phyloP scores from a whole-genome alignment of 148 eudicot species.

The Linanthus parryae region DNA sequence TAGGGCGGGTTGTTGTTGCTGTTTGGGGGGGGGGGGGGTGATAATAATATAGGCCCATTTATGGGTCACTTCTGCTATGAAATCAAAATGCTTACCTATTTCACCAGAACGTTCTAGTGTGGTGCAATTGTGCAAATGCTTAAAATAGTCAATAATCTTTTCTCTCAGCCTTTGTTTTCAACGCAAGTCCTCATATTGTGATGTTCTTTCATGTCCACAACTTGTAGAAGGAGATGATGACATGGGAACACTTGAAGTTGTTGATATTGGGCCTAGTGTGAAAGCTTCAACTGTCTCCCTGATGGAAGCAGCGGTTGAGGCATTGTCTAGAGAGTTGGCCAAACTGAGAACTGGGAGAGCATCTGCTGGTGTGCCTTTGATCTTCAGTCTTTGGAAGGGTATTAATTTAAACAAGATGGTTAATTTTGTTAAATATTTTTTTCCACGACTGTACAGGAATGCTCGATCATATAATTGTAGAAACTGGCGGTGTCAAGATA shows the following conservation, averaged over 20 bases:
- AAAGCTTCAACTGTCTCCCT: conserved; percentile 57
- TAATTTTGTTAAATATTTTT: conserved; percentile 2
- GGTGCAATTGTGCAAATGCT: too few relatives aligned
- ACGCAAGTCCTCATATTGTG: too few relatives aligned
- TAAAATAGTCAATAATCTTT: too few relatives aligned
- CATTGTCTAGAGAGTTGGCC: conserved; percentile 71
- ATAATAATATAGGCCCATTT: too few relatives aligned
- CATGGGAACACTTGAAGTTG: conserved; percentile 32
- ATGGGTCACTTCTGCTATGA: too few relatives aligned
- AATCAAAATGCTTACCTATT: too few relatives aligned
- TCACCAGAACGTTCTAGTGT: too few relatives aligned
- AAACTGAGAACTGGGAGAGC: conserved; percentile 96
- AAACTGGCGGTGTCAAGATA: conserved; percentile 72
- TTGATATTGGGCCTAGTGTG: conserved; percentile 48
- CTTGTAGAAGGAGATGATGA: conserved; percentile 41
- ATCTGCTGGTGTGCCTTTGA: conserved; percentile 45
- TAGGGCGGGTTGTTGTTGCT: too few relatives aligned
- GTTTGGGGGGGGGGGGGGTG: too few relatives aligned
- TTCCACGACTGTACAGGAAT: conserved; percentile 48
- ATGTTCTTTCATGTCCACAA: not conserved
- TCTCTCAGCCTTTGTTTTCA: too few relatives aligned
- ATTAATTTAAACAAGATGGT: not conserved
- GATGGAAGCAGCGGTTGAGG: conserved; percentile 90
- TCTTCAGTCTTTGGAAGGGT: not conserved
- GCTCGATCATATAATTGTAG: conserved; percentile 93